Percentiles rank a stretch among this genome's conserved stretches.
Conservation (phyloP, 768 basidiomycete species). For the Mycena maculata region DNA sequence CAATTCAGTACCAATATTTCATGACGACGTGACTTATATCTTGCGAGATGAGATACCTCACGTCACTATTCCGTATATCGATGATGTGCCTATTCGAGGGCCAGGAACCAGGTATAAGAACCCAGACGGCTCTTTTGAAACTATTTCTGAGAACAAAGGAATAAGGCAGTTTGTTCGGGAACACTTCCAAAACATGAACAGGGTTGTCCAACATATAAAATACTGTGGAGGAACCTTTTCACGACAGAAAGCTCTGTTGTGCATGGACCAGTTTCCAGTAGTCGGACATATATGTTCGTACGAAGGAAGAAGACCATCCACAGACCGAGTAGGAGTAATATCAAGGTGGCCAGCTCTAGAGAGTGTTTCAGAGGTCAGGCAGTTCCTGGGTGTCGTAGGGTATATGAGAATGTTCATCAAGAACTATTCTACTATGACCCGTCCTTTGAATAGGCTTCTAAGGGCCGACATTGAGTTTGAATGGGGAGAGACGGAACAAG, state of each 20-base stretch:
- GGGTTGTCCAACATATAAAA: conserved; percentile 47
- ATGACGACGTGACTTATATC: conserved; percentile 18
- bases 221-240: conserved; percentile 35
- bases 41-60: conserved; percentile 17
- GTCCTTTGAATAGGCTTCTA: background rate
- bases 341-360: no score
- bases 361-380: no score
- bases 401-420: no score
- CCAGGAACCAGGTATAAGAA: background rate
- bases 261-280: background rate
- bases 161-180: conserved; percentile 51
- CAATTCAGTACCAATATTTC: conserved; percentile 19
- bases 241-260: background rate
- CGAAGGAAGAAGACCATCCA: background rate
- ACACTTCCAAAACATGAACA: conserved; percentile 48
- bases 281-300: conserved; percentile 8
- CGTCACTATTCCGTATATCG: conserved; percentile 28
- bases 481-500: background rate
- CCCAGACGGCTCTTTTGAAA: conserved; percentile 25
- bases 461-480: background rate
- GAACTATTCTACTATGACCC: no score
- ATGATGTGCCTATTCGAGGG: conserved; percentile 21
- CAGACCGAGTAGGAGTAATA: background rate
- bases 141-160: conserved; percentile 39
- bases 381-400: no score